A percentile compares a stretch with the other conserved stretches of the same genome.
phyloP scores from a whole-genome alignment of 2,329 filamentous ascomycete species.

The Colletotrichum spaethianum region DNA sequence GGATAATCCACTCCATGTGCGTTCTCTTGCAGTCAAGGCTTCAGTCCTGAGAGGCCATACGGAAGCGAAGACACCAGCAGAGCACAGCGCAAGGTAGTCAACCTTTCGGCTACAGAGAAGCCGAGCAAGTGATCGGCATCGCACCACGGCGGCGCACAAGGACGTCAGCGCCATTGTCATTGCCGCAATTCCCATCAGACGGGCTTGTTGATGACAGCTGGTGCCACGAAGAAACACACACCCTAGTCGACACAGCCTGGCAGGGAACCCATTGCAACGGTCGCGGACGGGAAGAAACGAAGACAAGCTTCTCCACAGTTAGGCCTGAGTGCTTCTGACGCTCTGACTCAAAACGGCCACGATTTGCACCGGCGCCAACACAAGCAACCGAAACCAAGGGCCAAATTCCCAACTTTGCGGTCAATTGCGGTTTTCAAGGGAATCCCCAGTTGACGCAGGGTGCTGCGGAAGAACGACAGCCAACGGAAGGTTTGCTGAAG shows the following conservation, averaged over 20 bases:
- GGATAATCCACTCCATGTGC: not conserved
- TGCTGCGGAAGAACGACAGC: conserved; percentile 23
- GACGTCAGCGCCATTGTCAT: conserved; percentile 10
- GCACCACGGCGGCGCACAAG: conserved; percentile 1
- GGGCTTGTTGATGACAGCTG: conserved; percentile 6
- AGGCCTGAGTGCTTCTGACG: conserved; percentile 53
- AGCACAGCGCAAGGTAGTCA: not conserved
- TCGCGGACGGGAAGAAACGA: conserved; percentile 42
- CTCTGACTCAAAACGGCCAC: conserved; percentile 38
- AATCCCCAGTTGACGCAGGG: conserved; percentile 19
- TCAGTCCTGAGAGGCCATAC: not conserved
- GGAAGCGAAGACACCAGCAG: not conserved
- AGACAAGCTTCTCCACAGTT: conserved; percentile 51
- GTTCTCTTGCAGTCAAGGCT: not conserved
- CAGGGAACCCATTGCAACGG: conserved; percentile 33
- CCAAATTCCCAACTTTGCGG: conserved; percentile 27
- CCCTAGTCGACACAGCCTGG: conserved; percentile 5
- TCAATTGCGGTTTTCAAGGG: conserved; percentile 25
- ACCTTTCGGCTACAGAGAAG: not conserved
- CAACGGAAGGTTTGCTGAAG: conserved; percentile 9
- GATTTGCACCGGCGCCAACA: conserved; percentile 40
- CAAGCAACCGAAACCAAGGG: conserved; percentile 25
- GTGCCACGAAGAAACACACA: conserved; percentile 4
- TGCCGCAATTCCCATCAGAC: not conserved
- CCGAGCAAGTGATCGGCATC: not conserved